These are phyloP conservation scores for Septoria linicola DNA, from an alignment of 2,329 filamentous ascomycete genomes.

Conservation along the genomic window DNA sequence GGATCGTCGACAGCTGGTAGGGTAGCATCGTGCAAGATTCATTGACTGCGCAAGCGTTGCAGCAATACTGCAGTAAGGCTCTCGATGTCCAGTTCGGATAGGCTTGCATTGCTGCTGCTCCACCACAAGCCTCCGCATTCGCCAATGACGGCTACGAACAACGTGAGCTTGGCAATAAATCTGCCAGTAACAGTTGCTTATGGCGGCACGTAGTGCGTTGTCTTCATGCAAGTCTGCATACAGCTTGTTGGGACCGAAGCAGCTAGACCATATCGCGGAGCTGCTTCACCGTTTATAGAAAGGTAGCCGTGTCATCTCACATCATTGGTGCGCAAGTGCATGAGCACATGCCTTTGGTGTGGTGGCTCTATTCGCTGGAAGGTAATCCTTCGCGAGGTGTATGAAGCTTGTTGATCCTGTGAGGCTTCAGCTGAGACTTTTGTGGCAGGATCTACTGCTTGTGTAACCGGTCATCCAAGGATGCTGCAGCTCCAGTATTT, in stretches of 20 bases:
- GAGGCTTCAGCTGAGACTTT: not conserved
- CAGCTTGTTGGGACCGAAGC: not conserved
- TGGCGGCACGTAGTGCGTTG: conserved; percentile 4
- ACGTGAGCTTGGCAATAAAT: not conserved
- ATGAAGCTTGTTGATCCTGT: conserved; percentile 3
- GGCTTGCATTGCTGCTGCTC: conserved; percentile 1
- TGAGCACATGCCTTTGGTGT: not conserved
- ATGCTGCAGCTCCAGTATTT: not conserved
- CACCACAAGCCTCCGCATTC: not conserved
- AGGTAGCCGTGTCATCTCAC: not conserved
- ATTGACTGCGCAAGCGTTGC: not conserved
- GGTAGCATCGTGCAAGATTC: not conserved
- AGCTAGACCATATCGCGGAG: not conserved
- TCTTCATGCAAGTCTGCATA: conserved; percentile 2
- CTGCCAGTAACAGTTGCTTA: conserved; percentile 1
- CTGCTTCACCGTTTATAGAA: not conserved
- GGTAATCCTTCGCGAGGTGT: not conserved
- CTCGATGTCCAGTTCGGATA: not conserved
- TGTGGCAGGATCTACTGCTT: not conserved
- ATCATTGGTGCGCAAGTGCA: not conserved
- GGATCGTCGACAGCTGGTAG: not conserved
- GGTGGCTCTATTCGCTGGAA: not conserved
- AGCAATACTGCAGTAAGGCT: conserved; percentile 1
- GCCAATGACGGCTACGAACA: not conserved
- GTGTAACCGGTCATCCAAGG: not conserved